These are phyloP conservation scores for Adiantum capillusveneris DNA, from an alignment of 75 land plant genomes.

Conservation along the genomic window DNA sequence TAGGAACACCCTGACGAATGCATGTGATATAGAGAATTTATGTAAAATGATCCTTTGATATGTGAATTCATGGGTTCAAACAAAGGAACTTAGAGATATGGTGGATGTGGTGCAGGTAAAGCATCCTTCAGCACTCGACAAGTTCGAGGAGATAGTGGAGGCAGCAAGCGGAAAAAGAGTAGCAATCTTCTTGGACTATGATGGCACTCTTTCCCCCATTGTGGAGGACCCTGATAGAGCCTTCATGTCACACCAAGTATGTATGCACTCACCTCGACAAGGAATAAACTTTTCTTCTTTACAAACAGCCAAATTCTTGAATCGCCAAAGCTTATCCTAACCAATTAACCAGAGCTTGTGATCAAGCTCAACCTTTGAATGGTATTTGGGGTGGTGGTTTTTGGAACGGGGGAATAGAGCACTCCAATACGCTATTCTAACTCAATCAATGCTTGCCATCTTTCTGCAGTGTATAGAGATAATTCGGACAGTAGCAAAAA, in stretches of 20 bases:
- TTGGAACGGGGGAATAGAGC: neutral
- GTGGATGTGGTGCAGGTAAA: conserved; percentile 24
- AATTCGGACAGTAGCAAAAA: neutral
- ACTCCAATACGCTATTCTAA: neutral
- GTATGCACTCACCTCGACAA: conserved; percentile 6
- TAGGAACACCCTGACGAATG: no score
- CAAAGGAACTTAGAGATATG: no score
- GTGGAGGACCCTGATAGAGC: conserved; percentile 62
- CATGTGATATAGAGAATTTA: no score
- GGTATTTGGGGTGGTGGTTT: neutral
- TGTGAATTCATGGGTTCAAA: no score
- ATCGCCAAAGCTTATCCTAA: neutral
- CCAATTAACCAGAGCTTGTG: neutral
- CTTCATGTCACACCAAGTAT: conserved; percentile 42
- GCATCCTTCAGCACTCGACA: conserved; percentile 47
- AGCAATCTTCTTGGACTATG: conserved; percentile 53
- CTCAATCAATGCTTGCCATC: neutral
- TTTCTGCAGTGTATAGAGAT: neutral
- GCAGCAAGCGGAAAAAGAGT: conserved; percentile 33
- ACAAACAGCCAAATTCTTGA: neutral
- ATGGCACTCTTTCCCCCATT: conserved; percentile 64
- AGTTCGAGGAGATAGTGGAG: conserved; percentile 32
- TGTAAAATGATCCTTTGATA: no score
- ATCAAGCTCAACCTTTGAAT: neutral
- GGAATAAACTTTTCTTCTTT: conserved; percentile 3